A percentile compares a stretch with the other conserved stretches of the same genome.
These are phyloP conservation scores for Limonium bicolor DNA, from an alignment of 148 eudicot genomes.

Conservation along the genomic window DNA sequence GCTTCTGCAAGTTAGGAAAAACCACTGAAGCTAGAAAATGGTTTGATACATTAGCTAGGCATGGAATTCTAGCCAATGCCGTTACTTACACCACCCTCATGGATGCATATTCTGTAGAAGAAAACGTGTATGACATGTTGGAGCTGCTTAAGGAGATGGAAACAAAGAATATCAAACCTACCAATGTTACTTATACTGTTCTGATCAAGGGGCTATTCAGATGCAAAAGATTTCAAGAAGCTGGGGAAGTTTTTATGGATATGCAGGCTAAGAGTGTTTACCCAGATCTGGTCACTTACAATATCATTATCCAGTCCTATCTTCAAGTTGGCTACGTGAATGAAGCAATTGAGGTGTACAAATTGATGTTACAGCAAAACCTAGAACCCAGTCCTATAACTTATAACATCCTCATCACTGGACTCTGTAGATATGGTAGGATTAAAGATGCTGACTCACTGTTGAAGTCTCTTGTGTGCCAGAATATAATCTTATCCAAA, in stretches of 20 bases:
- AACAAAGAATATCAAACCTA: conserved; percentile 31
- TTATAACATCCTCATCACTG: conserved; percentile 62
- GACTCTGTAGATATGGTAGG: conserved; percentile 42
- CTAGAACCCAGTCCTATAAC: conserved; percentile 51
- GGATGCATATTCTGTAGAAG: conserved; percentile 45
- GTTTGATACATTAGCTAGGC: conserved; percentile 24
- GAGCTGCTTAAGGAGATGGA: conserved; percentile 47
- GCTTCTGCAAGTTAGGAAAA: conserved; percentile 42
- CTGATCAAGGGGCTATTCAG: conserved; percentile 53
- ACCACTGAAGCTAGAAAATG: conserved; percentile 36
- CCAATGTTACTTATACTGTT: conserved; percentile 62
- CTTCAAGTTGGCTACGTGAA: conserved; percentile 31
- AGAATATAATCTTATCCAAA: conserved; percentile 38
- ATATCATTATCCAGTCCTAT: conserved; percentile 52
- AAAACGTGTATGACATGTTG: conserved; percentile 21
- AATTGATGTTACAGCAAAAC: conserved; percentile 32
- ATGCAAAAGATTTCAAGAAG: conserved; percentile 29
- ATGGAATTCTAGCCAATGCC: conserved; percentile 42
- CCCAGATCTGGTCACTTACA: conserved; percentile 62
- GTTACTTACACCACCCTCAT: conserved; percentile 68
- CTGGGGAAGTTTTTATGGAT: conserved; percentile 23
- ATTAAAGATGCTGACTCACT: conserved; percentile 42
- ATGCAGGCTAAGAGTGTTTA: conserved; percentile 38
- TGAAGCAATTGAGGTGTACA: conserved; percentile 32
- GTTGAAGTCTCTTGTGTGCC: conserved; percentile 26